phyloP scores from a whole-genome alignment of 2,329 filamentous ascomycete species.

The Colletotrichum lindemuthianum region DNA sequence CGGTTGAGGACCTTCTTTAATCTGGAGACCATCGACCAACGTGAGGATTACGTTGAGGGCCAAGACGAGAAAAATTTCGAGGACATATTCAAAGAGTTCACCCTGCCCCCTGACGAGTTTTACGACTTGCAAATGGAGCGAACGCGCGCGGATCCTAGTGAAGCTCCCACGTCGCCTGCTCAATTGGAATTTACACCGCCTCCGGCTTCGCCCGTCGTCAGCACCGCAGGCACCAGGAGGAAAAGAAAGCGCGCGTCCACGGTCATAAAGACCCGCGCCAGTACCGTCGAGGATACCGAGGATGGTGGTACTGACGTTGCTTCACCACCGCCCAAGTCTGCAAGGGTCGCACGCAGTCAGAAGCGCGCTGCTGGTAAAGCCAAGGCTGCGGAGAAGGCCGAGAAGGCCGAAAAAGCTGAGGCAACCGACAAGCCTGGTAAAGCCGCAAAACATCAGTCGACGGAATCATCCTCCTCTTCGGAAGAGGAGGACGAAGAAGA shows the following conservation, averaged over 20 bases:
- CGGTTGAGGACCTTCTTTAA: conserved; percentile 89
- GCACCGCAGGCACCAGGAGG: conserved; percentile 37
- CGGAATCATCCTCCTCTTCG: conserved; percentile 47
- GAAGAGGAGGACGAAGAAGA: conserved; percentile 15
- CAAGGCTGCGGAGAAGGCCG: conserved; percentile 44
- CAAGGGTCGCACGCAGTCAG: conserved; percentile 49
- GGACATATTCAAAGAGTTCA: conserved; percentile 73
- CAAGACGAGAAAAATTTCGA: conserved; percentile 67
- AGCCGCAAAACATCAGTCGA: conserved; percentile 46
- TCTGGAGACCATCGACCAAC: conserved; percentile 84
- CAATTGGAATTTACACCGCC: conserved; percentile 50
- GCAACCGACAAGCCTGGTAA: conserved; percentile 41
- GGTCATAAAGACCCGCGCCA: conserved; percentile 47
- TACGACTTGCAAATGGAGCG: conserved; percentile 58
- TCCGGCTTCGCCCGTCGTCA: conserved; percentile 33
- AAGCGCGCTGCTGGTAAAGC: conserved; percentile 52
- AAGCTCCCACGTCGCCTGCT: conserved; percentile 58
- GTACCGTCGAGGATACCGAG: conserved; percentile 65
- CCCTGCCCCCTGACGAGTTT: conserved; percentile 63
- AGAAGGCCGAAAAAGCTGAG: conserved; percentile 44
- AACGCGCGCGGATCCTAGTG: conserved; percentile 56
- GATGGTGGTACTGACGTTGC: conserved; percentile 52
- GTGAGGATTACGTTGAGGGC: conserved; percentile 70
- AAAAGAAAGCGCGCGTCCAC: conserved; percentile 58
- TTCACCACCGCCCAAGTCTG: conserved; percentile 51